A percentile compares a stretch with the other conserved stretches of the same genome.
These are phyloP conservation scores for Lichenothelia convexa DNA, from an alignment of 495 filamentous ascomycete genomes.

Conservation along the genomic window DNA sequence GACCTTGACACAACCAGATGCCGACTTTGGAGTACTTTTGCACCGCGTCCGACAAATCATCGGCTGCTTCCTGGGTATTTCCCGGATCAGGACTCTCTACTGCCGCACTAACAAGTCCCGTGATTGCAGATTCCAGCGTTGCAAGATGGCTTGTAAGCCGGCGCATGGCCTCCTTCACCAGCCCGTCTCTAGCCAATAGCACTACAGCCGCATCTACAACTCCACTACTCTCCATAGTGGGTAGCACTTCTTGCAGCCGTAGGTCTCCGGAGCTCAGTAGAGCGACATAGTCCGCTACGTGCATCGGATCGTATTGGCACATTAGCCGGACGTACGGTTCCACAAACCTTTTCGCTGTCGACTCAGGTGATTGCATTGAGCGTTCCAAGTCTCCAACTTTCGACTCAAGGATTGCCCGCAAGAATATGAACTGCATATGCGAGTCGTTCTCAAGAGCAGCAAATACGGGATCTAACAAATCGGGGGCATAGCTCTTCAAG, in stretches of 20 bases:
- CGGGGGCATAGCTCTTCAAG: slow-evolving; percentile 44
- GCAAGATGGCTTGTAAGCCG: slow-evolving; percentile 61
- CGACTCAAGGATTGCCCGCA: slow-evolving; percentile 63
- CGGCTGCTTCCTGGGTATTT: slow-evolving; percentile 33
- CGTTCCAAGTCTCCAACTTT: not conserved
- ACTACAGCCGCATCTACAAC: slow-evolving; percentile 87
- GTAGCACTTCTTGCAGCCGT: slow-evolving; percentile 62
- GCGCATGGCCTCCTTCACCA: slow-evolving; percentile 65
- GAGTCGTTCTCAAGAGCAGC: slow-evolving; percentile 42
- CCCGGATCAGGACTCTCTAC: slow-evolving; percentile 35
- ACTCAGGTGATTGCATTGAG: slow-evolving; percentile 6
- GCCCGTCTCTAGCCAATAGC: slow-evolving; percentile 76
- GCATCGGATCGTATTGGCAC: slow-evolving; percentile 62
- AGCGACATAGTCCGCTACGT: slow-evolving; percentile 75
- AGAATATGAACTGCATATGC: slow-evolving; percentile 54
- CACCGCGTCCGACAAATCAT: slow-evolving; percentile 53
- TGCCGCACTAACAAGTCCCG: slow-evolving; percentile 45
- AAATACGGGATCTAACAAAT: slow-evolving; percentile 55
- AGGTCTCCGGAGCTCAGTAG: slow-evolving; percentile 62
- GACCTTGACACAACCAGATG: slow-evolving; percentile 87
- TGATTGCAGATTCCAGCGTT: slow-evolving; percentile 60
- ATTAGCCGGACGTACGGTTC: slow-evolving; percentile 83
- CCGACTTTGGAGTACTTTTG: slow-evolving; percentile 82
- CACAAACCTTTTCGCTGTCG: slow-evolving; percentile 31
- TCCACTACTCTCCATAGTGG: slow-evolving; percentile 71